Evolutionary conservation across 2,329 filamentous ascomycete genomes (phyloP), one percentile per base, ranked within the genome.

Genomic region (Plectosphaerella plurivora): DNA sequence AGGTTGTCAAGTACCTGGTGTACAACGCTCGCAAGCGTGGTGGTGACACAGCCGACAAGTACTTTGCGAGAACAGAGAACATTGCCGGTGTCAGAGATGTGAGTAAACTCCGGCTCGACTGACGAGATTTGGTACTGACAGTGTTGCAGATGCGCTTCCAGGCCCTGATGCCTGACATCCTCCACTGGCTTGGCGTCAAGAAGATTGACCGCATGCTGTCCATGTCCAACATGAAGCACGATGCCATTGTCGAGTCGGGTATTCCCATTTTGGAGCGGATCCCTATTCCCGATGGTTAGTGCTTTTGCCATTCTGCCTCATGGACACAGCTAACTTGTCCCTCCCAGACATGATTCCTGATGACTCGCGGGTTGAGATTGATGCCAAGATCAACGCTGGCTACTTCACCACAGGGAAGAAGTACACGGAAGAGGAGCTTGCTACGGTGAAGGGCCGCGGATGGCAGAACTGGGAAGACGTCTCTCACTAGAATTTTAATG

Each of bases 171-270:
- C 93, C 94, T 35, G 91, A 96, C 68, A 96, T 97, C 60, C 79
- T 97, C 51, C 94, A 97, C 72, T 97, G 94, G 94, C 82, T 99
- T 28, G 94, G 94, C 57, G 96, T 99, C 66, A 94, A 89, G 68
- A 97, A 97, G 79, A 97, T 99, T 65, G 94, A 99, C 69, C 82
- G 92, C 55, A 99, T 97, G 94, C 76, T 97, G 62, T 95, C 90
- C 74, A 97, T 97, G 94, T 95, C 90, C 72, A 96, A 97, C 73
- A 92, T 93, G 89, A 93, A 94, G 75, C 87, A 94, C 71, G 89
- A 94, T 73, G 89, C 89, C 51, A 93, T 94, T 64, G 89, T 94
- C 50, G 82, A 84, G 53, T 88, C 92, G 74, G 89, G 89, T 82
- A 86, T 68, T 68, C 74, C 65, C 55, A 44, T 44, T 44, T 16